Percentiles rank a stretch among this genome's conserved stretches.
Conservation (phyloP, 2,329 filamentous ascomycete genomes). For the Lojkania enalia region DNA sequence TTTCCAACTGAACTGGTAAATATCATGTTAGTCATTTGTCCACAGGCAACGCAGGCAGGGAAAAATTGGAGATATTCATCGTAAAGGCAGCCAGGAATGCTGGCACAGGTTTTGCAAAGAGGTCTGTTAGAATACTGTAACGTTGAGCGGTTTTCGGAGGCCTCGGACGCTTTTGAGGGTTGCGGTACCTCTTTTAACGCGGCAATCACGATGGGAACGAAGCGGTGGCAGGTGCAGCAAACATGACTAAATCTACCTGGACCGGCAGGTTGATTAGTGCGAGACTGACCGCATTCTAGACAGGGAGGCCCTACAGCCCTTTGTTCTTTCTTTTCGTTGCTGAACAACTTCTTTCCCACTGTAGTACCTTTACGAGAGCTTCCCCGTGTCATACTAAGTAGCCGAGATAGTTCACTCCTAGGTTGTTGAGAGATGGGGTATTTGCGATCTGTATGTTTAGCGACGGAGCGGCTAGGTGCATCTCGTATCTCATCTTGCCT, state of each 20-base stretch:
- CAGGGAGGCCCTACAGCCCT: not conserved
- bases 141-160: not conserved
- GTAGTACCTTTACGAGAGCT: not conserved
- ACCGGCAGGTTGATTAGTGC: not conserved
- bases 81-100: constrained; percentile 4
- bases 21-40: constrained; percentile 3
- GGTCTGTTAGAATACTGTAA: not conserved
- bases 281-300: not conserved
- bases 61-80: constrained; percentile 10
- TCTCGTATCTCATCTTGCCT: not conserved
- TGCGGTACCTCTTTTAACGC: not conserved
- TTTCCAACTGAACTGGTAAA: constrained; percentile 1
- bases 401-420: not conserved
- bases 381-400: not conserved
- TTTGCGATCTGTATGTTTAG: not conserved
- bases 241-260: not conserved
- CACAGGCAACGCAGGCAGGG: constrained; percentile 5
- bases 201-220: constrained; percentile 2
- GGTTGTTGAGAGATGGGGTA: not conserved
- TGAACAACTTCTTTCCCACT: not conserved
- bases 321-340: not conserved
- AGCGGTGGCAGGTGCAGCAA: constrained; percentile 5
- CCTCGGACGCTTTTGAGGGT: not conserved
- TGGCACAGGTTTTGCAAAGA: constrained; percentile 5
- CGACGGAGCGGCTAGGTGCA: not conserved